These are phyloP conservation scores for Taxillus chinensis DNA, from an alignment of 164 flowering plant species.

Conservation along the genomic window DNA sequence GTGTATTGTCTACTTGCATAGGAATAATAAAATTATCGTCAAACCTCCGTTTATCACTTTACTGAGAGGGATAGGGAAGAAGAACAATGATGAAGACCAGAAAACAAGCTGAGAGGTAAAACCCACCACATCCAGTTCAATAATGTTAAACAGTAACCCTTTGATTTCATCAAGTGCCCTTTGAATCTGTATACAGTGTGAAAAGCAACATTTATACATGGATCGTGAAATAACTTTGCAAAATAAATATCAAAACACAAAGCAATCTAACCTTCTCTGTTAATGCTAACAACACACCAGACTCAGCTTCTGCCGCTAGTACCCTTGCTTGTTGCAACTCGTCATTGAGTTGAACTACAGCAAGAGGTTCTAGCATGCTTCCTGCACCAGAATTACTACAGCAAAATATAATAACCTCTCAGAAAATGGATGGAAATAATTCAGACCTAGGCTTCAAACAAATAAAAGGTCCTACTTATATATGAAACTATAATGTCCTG, in stretches of 20 bases:
- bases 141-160: slow-evolving; percentile 26
- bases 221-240: no score
- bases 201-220: no score
- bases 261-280: slow-evolving; percentile 57
- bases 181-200: slow-evolving; percentile 36
- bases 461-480: not conserved
- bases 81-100: not conserved
- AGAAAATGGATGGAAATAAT: slow-evolving; percentile 8
- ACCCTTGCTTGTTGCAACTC: slow-evolving; percentile 80
- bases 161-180: slow-evolving; percentile 50
- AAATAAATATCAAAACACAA: slow-evolving; percentile 5
- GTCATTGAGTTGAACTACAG: slow-evolving; percentile 81
- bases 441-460: not conserved
- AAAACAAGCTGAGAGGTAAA: not conserved
- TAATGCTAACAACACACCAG: slow-evolving; percentile 60
- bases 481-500: not conserved
- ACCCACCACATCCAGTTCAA: slow-evolving; percentile 69
- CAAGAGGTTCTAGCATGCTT: slow-evolving; percentile 69
- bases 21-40: no score
- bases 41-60: no score
- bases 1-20: no score
- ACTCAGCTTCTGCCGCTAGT: slow-evolving; percentile 62
- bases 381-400: slow-evolving; percentile 75
- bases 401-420: slow-evolving; percentile 14
- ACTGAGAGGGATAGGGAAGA: no score